Evolutionary conservation across 169 alveolate species (phyloP), one percentile per base, ranked within the genome.

Genomic region (Plasmodium vivax): DNA sequence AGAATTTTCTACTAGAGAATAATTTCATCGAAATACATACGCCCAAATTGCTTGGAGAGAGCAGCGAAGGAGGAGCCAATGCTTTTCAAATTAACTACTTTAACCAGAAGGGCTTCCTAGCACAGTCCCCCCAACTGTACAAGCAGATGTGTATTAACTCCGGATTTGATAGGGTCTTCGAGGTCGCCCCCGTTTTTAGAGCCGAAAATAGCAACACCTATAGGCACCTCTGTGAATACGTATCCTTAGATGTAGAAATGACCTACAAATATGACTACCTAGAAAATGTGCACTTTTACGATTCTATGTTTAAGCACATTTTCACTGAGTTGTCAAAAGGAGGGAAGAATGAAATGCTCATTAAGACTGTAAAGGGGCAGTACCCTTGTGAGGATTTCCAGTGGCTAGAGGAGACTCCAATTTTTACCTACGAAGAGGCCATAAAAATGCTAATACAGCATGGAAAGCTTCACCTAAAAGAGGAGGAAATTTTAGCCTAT

Each of bases 41-140:
- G 3, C 99, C 99, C 0, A 99, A 99, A 96, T 96, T 99, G 62
- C 96, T 99, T 43, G 99, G 99, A 32, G 99, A 99, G 9, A 99
- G 99, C 51, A 98, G 99, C 38, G 99, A 99, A 97, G 99, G 99
- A 51, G 99, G 99, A 27, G 99, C 99, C 68, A 96, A 97, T 74
- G 99, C 98, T 43, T 99, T 99, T 96, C 98, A 97, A 92, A 95
- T 98, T 43, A 96, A 98, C 91, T 99, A 99, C 95, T 99, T 99
- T 96, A 98, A 97, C 74, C 92, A 84, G 30, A 95, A 96, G 45
- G 98, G 97, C 0, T 96, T 95, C 77, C 96, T 99, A 77, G 99
- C 99, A 36, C 99, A 99, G 96, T 98, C 99, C 19, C 99, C 99
- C 16, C 99, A 99, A 96, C 97, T 99, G 73, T 99, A 99, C 98